Conservation (phyloP, 805 yeast genomes). For the Kazachstania viticola region DNA sequence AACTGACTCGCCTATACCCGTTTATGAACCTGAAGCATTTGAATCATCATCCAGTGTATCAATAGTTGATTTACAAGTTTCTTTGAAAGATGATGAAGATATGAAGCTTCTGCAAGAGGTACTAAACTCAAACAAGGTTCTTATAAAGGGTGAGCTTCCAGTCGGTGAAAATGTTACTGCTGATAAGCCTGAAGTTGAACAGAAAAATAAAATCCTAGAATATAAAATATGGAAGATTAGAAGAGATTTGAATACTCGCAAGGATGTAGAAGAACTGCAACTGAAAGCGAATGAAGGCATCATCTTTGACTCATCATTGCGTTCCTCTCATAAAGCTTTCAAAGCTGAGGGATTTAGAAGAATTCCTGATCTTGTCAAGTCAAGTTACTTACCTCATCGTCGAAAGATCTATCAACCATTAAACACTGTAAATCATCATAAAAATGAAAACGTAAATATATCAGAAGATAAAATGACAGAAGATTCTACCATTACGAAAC, state of each 20-base stretch:
- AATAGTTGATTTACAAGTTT: constrained; percentile 37
- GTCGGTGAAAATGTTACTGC: background rate
- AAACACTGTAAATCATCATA: constrained; percentile 55
- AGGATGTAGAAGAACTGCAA: constrained; percentile 9
- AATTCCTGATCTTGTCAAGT: constrained; percentile 61
- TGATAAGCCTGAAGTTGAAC: background rate
- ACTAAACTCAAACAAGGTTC: constrained; percentile 14
- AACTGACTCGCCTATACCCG: constrained; percentile 41
- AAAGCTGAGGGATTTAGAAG: constrained; percentile 64
- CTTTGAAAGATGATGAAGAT: constrained; percentile 71
- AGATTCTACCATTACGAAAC: constrained; percentile 15
- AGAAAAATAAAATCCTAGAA: constrained; percentile 3
- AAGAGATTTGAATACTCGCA: constrained; percentile 7
- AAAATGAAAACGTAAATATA: constrained; percentile 18
- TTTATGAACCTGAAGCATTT: constrained; percentile 29
- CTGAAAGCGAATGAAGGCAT: constrained; percentile 17
- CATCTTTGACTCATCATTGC: constrained; percentile 21
- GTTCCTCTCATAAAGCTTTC: constrained; percentile 38
- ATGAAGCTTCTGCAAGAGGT: constrained; percentile 39
- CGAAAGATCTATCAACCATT: constrained; percentile 56
- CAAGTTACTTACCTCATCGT: constrained; percentile 74
- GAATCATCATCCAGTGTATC: constrained; percentile 3
- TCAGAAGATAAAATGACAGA: no score
- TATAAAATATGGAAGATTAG: constrained; percentile 18
- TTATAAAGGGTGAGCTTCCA: background rate